Base-by-base conservation (phyloP, 495 filamentous ascomycete genomes). In the Lentithecium fluviatile region DNA sequence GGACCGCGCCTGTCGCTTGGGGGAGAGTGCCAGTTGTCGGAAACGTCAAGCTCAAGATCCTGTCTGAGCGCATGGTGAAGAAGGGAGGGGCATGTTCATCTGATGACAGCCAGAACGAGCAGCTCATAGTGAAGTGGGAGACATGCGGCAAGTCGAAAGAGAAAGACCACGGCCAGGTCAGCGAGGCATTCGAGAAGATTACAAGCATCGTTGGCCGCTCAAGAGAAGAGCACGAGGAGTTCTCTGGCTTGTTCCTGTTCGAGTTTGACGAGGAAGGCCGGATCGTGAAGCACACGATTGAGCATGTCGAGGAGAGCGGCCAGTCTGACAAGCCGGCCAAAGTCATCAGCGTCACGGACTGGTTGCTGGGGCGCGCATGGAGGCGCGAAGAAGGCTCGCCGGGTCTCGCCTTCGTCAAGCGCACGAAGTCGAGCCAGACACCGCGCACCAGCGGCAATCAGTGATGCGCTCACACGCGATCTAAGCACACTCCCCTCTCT, bases 1-100 rank as follows among this genome's bases (percentile, higher is more conserved):
- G 92, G 92, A 96, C 94, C 2, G 86, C 91, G 0, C 94, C 94
- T 0, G 83, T 98, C 23, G 95, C 92, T 17, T 98, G 94, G 94
- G 92, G 95, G 65, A 85, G 88, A 37, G 79, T 98, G 0, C 94
- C 94, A 10, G 79, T 96, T 0, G 80, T 97, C 23, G 91, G 92
- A 36, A 95, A 95, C 68, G 89, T 95, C 4, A 85, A 85, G 62
- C 81, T 98, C 2, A 83, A 88, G 52, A 95, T 98, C 26, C 74
- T 94, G 0, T 89, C 86, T 6, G 93, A 96, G 77, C 84, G 92
- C 25, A 91, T 97, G 78, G 81, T 92, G n/a, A 66, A 67, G 32
- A 86, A 83, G 64, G 73, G 69, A 71, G 42, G 74, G 76, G 6
- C 64, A n/a, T 60, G 62, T 17, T 48, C 58, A 12, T 19, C 69